phyloP scores from a whole-genome alignment of 768 basidiomycete genomes.

The Sporobolomyces roseus region DNA sequence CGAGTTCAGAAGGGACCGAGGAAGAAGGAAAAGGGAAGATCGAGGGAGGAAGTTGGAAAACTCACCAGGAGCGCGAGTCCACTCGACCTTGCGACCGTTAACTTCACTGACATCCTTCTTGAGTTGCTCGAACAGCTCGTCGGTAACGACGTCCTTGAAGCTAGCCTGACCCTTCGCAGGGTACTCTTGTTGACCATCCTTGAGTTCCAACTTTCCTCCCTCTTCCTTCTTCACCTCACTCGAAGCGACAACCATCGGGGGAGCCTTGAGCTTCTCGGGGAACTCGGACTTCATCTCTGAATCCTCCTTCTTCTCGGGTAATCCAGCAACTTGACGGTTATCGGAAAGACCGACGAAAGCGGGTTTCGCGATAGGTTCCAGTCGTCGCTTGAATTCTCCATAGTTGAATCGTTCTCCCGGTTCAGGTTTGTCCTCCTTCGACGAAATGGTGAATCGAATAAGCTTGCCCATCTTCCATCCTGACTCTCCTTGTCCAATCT shows the following conservation, averaged over 20 bases:
- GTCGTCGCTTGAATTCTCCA: slow-evolving; percentile 58
- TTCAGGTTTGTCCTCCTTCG: slow-evolving; percentile 29
- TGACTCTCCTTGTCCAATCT: slow-evolving; percentile 45
- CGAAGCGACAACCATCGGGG: slow-evolving; percentile 28
- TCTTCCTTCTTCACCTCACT: slow-evolving; percentile 20
- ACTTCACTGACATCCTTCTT: slow-evolving; percentile 28
- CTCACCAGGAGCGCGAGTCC: slow-evolving; percentile 57
- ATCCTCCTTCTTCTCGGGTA: slow-evolving; percentile 22
- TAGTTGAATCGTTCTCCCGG: slow-evolving; percentile 59
- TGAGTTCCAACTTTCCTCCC: neutral
- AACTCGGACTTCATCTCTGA: slow-evolving; percentile 41
- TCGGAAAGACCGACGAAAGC: slow-evolving; percentile 31
- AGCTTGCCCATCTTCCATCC: slow-evolving; percentile 57
- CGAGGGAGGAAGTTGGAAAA: no score
- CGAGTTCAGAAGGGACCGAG: neutral
- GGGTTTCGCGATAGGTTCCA: slow-evolving; percentile 32
- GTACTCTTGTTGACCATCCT: slow-evolving; percentile 26
- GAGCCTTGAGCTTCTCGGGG: slow-evolving; percentile 29
- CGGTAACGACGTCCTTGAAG: slow-evolving; percentile 68
- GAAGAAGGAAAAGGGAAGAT: no score
- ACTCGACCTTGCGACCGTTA: slow-evolving; percentile 53
- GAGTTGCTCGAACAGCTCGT: slow-evolving; percentile 59
- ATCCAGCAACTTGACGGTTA: slow-evolving; percentile 20
- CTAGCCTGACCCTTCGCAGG: slow-evolving; percentile 60
- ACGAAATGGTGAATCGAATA: slow-evolving; percentile 54